Base-by-base conservation (phyloP, 1,284 basidiomycete species). In the Fomitiporia mediterranea region DNA sequence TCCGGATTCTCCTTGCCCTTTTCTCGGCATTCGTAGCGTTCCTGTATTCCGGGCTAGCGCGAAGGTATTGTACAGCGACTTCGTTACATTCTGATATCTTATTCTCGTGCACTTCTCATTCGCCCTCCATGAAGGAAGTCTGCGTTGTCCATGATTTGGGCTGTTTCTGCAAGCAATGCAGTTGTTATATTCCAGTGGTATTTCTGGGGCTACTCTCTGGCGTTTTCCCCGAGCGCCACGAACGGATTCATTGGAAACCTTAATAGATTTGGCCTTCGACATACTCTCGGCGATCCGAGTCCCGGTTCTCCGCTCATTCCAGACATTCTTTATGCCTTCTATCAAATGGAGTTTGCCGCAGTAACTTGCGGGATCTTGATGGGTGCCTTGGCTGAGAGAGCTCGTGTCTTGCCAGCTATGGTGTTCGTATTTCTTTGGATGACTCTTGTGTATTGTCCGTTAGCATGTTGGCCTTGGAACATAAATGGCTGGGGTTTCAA, bases 181-280 rank as follows among this genome's bases (percentile, higher is more conserved):
- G 76, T 94, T 62, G 84, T 85, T 59, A 87, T 94, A 62, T 89
- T 97, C 73, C 92, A 95, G 67, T 94, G 91, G 91, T 92, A 78
- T 68, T 82, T 90, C 71, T 89, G 86, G 86, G 90, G 89, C 15
- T 93, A 93, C 71, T 87, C 86, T 1, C 74, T 93, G 34, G 88
- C 89, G 2, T 93, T 93, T 68, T 90, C 88, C 3, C 74, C 82
- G 9, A 81, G 84, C 0, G 89, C 89, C 39, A 81, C 81, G 59
- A 84, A 88, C 70, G 79, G 89, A 56, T 93, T 79, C 74, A 89
- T 94, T 59, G 91, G 91, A 53, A 83, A 92, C 67, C 76, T 93
- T 21, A 80, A 72, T 35, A 78, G 84, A 66, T 83, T 89, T 63
- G 86, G 84, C n/a, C 72, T 89, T 49, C 73, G 77, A 54, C 74